Percentiles rank a stretch among this genome's conserved stretches.
These are phyloP conservation scores for Pyrus pyrifolia DNA, from an alignment of 306 rosid species.

Conservation along the genomic window DNA sequence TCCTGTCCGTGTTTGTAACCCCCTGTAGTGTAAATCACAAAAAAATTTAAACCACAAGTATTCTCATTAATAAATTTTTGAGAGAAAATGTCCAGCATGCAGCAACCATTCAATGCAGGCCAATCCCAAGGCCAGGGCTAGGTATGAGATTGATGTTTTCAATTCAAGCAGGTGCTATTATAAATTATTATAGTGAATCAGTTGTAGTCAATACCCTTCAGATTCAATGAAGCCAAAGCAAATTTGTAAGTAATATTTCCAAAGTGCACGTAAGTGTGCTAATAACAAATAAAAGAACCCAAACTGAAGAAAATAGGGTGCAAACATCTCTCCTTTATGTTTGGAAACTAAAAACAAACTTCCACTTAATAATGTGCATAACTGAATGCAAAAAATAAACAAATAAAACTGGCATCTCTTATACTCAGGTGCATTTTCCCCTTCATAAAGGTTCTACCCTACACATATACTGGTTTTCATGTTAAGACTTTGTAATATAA, in stretches of 20 bases:
- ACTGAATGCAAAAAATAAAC: neutral
- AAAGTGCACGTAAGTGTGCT: neutral
- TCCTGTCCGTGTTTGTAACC: too few relatives aligned
- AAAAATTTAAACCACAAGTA: too few relatives aligned
- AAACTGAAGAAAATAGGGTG: neutral
- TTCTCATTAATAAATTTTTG: too few relatives aligned
- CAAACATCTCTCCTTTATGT: neutral
- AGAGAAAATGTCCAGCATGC: too few relatives aligned
- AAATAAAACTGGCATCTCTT: neutral
- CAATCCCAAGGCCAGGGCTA: too few relatives aligned
- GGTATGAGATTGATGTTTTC: too few relatives aligned
- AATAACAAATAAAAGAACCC: neutral
- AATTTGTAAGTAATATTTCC: neutral
- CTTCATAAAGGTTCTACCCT: neutral
- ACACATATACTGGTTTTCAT: neutral
- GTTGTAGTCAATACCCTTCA: constrained; percentile 6
- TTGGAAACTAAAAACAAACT: neutral
- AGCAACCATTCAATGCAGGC: too few relatives aligned
- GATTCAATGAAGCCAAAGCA: neutral
- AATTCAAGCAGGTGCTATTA: too few relatives aligned
- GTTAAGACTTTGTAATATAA: neutral
- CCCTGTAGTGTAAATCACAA: too few relatives aligned
- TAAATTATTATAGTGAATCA: constrained; percentile 2
- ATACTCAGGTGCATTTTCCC: neutral
- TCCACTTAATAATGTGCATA: neutral